phyloP scores from a whole-genome alignment of 2,329 filamentous ascomycete species.

The Fusarium napiforme region DNA sequence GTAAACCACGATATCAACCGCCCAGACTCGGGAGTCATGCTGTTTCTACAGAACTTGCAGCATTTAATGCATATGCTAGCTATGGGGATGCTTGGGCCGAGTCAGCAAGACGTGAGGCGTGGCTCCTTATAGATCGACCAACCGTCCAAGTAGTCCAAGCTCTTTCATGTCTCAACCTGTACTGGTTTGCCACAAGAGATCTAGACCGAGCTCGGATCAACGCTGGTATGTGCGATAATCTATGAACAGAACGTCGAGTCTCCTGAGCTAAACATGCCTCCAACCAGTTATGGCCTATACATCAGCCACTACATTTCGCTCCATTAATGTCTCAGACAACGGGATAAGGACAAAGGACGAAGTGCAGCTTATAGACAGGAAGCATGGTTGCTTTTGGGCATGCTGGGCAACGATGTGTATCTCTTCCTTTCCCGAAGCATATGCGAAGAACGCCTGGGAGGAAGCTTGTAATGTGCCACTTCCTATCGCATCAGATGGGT shows the following conservation, averaged over 20 bases:
- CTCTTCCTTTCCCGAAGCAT: background rate
- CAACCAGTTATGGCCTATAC: background rate
- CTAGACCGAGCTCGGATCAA: background rate
- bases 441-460: background rate
- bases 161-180: background rate
- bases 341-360: accelerated
- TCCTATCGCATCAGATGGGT: background rate
- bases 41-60: background rate
- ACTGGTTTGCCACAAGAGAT: background rate
- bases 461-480: background rate
- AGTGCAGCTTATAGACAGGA: background rate
- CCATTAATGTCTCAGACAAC: accelerated
- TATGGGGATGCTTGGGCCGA: background rate
- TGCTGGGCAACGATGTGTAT: background rate
- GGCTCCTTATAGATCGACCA: background rate
- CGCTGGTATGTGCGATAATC: background rate
- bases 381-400: background rate
- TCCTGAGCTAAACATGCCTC: background rate
- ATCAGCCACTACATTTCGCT: background rate
- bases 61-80: background rate
- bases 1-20: background rate
- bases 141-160: background rate
- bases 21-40: background rate
- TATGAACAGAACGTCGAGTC: accelerated
- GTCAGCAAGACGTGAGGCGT: background rate